These are phyloP conservation scores for Phytophthora syringae DNA, from an alignment of 352 stramenopile genomes.

Conservation along the genomic window DNA sequence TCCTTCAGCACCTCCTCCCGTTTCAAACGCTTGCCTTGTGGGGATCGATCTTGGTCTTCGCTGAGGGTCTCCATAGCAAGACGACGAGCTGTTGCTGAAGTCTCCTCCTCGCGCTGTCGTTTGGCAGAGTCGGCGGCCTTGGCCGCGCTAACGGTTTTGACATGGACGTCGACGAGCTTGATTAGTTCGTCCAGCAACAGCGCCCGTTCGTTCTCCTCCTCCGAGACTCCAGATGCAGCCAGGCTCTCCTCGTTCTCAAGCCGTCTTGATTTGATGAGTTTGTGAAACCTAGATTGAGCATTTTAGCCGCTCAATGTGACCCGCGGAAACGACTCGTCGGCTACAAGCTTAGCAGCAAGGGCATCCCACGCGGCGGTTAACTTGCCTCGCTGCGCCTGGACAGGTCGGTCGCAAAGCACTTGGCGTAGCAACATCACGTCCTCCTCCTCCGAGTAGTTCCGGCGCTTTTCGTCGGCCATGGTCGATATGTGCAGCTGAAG, in stretches of 20 bases:
- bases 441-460: constrained; percentile 5
- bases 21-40: background rate
- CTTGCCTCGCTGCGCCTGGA: background rate
- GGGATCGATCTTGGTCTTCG: background rate
- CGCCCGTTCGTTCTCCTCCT: constrained; percentile 2
- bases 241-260: constrained; percentile 5
- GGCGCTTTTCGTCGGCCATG: background rate
- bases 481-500: too few relatives aligned
- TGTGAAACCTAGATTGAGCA: background rate
- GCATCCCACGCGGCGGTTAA: background rate
- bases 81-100: background rate
- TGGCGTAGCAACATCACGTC: constrained; percentile 3
- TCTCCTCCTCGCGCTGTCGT: constrained; percentile 7
- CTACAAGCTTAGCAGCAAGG: background rate
- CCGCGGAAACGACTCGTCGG: background rate
- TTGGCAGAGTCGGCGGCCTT: background rate
- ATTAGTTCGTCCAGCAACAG: constrained; percentile 13
- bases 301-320: constrained; percentile 3
- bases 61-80: constrained; percentile 7
- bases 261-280: constrained; percentile 10
- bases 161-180: constrained; percentile 10
- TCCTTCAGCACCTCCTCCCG: constrained; percentile 1
- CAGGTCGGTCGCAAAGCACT: background rate
- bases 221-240: background rate
- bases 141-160: background rate